Percentiles rank a stretch among this genome's conserved stretches.
Conservation (phyloP, 108 stramenopile genomes). For the Fragilaria crotonensis region DNA sequence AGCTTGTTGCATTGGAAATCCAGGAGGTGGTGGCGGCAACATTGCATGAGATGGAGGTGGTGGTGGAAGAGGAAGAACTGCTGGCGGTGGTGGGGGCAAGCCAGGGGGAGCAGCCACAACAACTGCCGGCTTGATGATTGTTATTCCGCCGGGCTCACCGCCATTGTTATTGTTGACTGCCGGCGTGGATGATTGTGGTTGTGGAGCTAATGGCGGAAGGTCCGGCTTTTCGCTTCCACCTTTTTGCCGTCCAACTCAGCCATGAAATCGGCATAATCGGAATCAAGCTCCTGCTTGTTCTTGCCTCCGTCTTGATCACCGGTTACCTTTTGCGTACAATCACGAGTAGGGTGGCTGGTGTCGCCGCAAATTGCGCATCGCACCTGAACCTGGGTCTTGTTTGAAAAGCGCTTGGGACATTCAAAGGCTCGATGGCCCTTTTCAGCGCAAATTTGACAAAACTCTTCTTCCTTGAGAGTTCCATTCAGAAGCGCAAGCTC, state of each 20-base stretch:
- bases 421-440: slow-evolving; percentile 96
- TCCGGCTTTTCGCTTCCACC: slow-evolving; percentile 13
- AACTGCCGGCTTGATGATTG: slow-evolving; percentile 3
- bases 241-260: slow-evolving; percentile 90
- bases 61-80: slow-evolving; percentile 6
- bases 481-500: slow-evolving; percentile 98
- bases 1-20: slow-evolving; percentile 12
- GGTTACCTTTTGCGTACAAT: slow-evolving; percentile 69
- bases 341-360: slow-evolving; percentile 93
- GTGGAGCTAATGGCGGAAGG: slow-evolving; percentile 23
- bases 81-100: slow-evolving; percentile 9
- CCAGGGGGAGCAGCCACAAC: background rate
- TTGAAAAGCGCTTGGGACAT: slow-evolving; percentile 80
- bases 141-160: slow-evolving; percentile 1
- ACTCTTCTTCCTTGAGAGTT: slow-evolving; percentile 95
- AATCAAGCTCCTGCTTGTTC: slow-evolving; percentile 67
- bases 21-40: slow-evolving; percentile 24
- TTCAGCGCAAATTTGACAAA: slow-evolving; percentile 95
- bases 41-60: slow-evolving; percentile 1
- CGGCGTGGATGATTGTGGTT: slow-evolving; percentile 1
- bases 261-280: slow-evolving; percentile 95
- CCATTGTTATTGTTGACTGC: background rate
- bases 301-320: slow-evolving; percentile 24
- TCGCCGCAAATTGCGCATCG: slow-evolving; percentile 99
- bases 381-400: slow-evolving; percentile 44